phyloP scores from a whole-genome alignment of 2,329 filamentous ascomycete genomes.

The Kalaharituber pfeilii region DNA sequence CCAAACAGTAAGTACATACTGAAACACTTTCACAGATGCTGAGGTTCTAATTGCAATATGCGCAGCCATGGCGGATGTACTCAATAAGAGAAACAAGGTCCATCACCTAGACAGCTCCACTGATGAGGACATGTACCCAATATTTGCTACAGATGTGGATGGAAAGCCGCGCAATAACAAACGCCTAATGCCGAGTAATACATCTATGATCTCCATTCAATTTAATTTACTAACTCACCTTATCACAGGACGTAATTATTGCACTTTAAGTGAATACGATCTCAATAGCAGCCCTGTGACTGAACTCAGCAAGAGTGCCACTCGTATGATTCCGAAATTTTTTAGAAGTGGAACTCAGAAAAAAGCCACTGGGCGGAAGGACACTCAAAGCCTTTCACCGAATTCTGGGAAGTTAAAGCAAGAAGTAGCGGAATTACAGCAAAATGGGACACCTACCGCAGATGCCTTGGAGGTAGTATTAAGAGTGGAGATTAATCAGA shows the following conservation, averaged over 20 bases:
- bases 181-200: slow-evolving; percentile 35
- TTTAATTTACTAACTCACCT: slow-evolving; percentile 1
- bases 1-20: slow-evolving; percentile 45
- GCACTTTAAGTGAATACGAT: slow-evolving; percentile 69
- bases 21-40: slow-evolving; percentile 5
- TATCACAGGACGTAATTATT: slow-evolving; percentile 86
- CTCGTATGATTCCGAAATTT: slow-evolving; percentile 10
- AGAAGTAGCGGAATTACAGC: slow-evolving; percentile 29
- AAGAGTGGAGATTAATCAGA: slow-evolving; percentile 74
- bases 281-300: slow-evolving; percentile 32
- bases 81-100: slow-evolving; percentile 82
- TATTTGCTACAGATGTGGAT: slow-evolving; percentile 79
- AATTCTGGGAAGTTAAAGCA: slow-evolving; percentile 45
- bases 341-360: background rate
- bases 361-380: slow-evolving; percentile 5
- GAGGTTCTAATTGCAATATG: background rate
- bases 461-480: slow-evolving; percentile 72
- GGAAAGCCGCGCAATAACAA: slow-evolving; percentile 84
- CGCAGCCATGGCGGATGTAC: slow-evolving; percentile 52
- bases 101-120: slow-evolving; percentile 59
- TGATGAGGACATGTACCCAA: slow-evolving; percentile 87
- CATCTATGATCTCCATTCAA: background rate
- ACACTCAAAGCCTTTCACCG: slow-evolving; percentile 1
- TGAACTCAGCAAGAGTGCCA: slow-evolving; percentile 12
- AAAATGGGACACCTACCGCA: slow-evolving; percentile 29